phyloP scores from a whole-genome alignment of 139 green algal genomes.

The Closterium sp. region DNA sequence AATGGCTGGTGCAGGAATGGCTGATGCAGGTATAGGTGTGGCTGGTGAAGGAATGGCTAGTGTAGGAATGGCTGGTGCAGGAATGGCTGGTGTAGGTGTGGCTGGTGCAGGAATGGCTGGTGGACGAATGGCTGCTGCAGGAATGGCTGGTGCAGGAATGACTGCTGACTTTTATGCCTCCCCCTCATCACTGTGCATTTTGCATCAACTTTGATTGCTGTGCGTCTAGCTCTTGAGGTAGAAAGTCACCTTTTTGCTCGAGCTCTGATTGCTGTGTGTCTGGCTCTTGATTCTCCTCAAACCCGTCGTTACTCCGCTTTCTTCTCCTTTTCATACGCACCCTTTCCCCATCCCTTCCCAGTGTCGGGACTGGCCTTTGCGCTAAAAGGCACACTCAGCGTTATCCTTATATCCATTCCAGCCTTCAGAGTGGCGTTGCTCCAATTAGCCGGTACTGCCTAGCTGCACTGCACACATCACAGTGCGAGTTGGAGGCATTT shows the following conservation, averaged over 20 bases:
- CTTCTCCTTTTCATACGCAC: background rate
- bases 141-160: too few species aligned
- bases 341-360: background rate
- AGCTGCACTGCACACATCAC: background rate
- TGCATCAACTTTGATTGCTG: too few species aligned
- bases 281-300: too few species aligned
- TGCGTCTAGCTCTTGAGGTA: too few species aligned
- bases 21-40: background rate
- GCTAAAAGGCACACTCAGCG: background rate
- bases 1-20: too few species aligned
- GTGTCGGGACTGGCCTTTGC: constrained; percentile 2
- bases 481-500: background rate
- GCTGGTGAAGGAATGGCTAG: too few species aligned
- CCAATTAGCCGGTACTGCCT: background rate
- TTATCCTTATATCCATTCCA: background rate
- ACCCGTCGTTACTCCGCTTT: background rate
- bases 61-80: too few species aligned
- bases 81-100: background rate
- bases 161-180: too few species aligned
- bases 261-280: too few species aligned
- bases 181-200: too few species aligned
- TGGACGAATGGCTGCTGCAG: background rate
- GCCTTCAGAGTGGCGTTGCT: background rate
- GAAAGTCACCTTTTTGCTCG: too few species aligned
- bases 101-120: too few species aligned